Evolutionary conservation across 2,329 filamentous ascomycete genomes (phyloP).

Genomic region (Lasiodiplodia citricola): DNA sequence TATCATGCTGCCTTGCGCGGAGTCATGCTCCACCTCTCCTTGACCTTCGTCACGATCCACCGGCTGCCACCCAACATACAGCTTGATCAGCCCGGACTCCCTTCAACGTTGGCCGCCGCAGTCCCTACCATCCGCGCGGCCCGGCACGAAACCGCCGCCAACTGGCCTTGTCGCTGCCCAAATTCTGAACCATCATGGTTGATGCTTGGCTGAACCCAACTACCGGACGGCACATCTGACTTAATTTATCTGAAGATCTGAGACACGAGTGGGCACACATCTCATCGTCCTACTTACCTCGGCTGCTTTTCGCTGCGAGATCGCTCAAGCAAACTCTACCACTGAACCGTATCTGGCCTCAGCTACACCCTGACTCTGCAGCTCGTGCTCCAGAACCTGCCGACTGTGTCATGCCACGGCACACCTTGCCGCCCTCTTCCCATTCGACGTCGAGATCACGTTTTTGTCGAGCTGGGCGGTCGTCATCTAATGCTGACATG

Average conservation of each 20-base stretch:
- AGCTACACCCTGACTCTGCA: not conserved
- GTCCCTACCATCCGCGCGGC: not conserved
- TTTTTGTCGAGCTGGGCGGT: not conserved
- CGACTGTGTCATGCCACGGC: not conserved
- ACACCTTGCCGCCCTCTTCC: not conserved
- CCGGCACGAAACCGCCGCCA: not conserved
- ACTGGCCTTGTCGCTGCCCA: not conserved
- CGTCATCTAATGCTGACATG: conserved; percentile 6
- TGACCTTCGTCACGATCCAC: not conserved
- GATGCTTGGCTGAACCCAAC: not conserved
- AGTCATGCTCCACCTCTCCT: not conserved
- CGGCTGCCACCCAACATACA: not conserved
- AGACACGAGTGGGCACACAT: not conserved
- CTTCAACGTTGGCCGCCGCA: not conserved
- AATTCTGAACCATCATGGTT: not conserved
- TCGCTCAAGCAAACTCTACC: too few relatives aligned
- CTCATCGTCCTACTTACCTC: too few relatives aligned
- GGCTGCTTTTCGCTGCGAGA: too few relatives aligned
- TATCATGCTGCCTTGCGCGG: not conserved
- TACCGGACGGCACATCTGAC: not conserved
- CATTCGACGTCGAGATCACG: not conserved
- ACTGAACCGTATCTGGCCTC: not conserved
- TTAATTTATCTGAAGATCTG: not conserved
- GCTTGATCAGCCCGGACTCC: not conserved
- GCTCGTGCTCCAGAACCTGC: not conserved